Conservation (phyloP, 225 moss, liverwort and hornwort genomes). For the Pseudoscleropodium purum region DNA sequence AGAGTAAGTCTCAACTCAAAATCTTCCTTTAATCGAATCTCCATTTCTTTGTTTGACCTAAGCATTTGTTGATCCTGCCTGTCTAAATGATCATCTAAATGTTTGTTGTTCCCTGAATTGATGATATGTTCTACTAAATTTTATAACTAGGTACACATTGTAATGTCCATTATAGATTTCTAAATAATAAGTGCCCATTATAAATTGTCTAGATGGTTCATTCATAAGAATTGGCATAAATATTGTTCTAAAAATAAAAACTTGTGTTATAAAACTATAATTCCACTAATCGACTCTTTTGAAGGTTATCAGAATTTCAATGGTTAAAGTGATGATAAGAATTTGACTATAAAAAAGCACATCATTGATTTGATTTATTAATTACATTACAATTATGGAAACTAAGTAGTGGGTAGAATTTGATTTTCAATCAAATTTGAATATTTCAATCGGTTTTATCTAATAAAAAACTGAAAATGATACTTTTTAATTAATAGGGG, state of each 20-base stretch:
- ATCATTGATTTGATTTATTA: background rate
- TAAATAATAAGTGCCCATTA: background rate
- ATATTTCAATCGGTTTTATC: background rate
- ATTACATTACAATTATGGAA: background rate
- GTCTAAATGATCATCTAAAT: background rate
- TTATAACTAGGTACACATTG: background rate
- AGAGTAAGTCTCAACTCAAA: conserved; percentile 1
- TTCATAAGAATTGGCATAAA: too few species aligned
- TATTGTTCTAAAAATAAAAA: background rate
- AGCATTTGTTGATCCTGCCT: conserved; percentile 40
- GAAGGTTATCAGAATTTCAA: background rate
- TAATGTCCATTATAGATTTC: background rate
- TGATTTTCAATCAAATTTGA: background rate
- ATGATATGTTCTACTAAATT: background rate
- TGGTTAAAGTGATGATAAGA: background rate
- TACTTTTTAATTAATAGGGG: background rate
- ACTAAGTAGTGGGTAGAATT: accelerated
- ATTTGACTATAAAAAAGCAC: background rate
- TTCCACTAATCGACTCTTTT: background rate
- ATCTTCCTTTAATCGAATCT: conserved; percentile 16
- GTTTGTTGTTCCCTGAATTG: background rate
- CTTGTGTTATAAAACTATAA: background rate
- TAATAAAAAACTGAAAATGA: accelerated
- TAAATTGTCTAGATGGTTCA: background rate
- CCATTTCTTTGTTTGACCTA: conserved; percentile 5